Base-by-base conservation (phyloP, 163 green algal genomes). In the Chlamydomonas reinhardtii region DNA sequence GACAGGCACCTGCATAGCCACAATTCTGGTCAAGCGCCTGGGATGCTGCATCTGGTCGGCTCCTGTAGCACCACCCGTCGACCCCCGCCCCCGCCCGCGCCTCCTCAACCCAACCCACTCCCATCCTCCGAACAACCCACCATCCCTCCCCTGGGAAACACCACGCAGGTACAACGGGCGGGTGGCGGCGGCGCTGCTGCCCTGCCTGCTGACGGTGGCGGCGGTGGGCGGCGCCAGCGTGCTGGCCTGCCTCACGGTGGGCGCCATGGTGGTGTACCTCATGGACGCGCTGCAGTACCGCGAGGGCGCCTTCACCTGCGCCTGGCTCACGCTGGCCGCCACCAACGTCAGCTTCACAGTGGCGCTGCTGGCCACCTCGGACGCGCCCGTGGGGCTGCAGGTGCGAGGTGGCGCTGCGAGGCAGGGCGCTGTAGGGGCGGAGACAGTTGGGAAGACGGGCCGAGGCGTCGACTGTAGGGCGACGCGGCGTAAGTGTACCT, bases 211-310 rank as follows among this genome's bases (percentile, higher is more conserved):
- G 9, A 87, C 90, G 32, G 73, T 84, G 34, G 89, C 89, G 14
- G 54, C 43, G 11, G 71, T 94, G 73, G 95, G 93, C 8, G 95
- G 95, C 11, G 83, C 70, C 19, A 27, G 81, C 0, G 92, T 96
- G 8, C 78, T 95, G 20, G 92, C 88, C 34, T 86, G 94, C 20
- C 84, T 96, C 27, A 91, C 75, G 24, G 79, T 96, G 15, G 96
- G 96, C 25, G 90, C 93, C 24, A 97, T 98, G 93, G 79, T 96
- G 25, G 90, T 93, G 2, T 99, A 99, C 89, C 96, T 98, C 43
- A 92, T 99, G 86, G 97, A 99, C 80, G 92, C 92, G 0, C 84
- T 92, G 61, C 91, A 93, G 64, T 94, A 93, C 74, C 77, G 90
- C 24, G 94, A 96, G 80, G 94, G 92, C 2, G 90, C 95, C 2